Evolutionary conservation across 257 asterid genomes (phyloP).

Genomic region (Ilex asprella): DNA sequence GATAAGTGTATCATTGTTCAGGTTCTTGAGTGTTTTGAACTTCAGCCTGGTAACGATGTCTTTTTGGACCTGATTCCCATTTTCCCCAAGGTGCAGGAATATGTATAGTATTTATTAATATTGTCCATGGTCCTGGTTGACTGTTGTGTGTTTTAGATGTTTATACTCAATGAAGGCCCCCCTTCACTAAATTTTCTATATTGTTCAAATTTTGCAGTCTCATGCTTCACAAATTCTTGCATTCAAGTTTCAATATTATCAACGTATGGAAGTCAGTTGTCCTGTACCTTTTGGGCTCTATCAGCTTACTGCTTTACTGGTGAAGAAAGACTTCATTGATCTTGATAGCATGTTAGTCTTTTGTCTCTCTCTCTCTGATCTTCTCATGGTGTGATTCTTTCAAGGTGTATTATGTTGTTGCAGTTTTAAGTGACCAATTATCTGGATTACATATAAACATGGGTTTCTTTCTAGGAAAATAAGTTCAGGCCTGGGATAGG

Average conservation of each 20-base stretch:
- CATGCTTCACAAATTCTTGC: conserved; percentile 97
- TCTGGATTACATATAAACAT: not conserved
- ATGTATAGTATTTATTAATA: conserved; percentile 2
- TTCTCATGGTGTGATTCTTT: not conserved
- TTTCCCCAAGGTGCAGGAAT: conserved; percentile 77
- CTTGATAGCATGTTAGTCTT: conserved; percentile 81
- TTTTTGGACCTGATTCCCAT: conserved; percentile 91
- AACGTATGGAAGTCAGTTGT: conserved; percentile 59
- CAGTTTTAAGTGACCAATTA: no score
- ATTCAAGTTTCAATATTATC: conserved; percentile 91
- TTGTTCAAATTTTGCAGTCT: conserved; percentile 51
- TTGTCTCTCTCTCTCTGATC: not conserved
- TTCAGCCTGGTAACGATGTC: conserved; percentile 72
- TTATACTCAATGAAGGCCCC: not conserved
- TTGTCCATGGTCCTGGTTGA: not conserved
- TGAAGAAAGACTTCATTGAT: conserved; percentile 81
- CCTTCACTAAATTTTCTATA: not conserved
- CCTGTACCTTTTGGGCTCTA: conserved; percentile 77
- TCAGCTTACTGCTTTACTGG: conserved; percentile 85
- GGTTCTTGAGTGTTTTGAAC: conserved; percentile 97
- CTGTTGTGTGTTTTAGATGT: not conserved
- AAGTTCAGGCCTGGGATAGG: not conserved
- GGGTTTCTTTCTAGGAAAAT: no score
- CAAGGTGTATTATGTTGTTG: not conserved
- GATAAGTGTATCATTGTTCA: conserved; percentile 17